Evolutionary conservation across 108 stramenopile genomes (phyloP).

Genomic region (Aurantiochytrium sp.): DNA sequence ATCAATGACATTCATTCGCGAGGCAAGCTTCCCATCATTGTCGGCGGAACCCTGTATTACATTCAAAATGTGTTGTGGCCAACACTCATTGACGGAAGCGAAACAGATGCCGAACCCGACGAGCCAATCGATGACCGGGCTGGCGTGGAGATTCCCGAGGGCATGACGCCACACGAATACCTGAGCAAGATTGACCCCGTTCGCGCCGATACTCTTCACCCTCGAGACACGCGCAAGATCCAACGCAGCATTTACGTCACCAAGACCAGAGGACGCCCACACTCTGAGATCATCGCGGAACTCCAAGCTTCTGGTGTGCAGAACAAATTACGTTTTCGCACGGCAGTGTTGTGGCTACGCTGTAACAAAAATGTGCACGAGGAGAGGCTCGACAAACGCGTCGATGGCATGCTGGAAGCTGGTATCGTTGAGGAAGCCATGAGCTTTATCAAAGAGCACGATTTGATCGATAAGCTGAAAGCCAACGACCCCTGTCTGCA

Average conservation of each 20-base stretch:
- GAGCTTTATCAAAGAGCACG: background rate
- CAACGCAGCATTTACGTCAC: background rate
- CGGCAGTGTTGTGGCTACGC: background rate
- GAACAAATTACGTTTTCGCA: background rate
- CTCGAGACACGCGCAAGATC: background rate
- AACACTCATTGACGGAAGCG: background rate
- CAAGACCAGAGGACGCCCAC: background rate
- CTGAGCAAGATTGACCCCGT: background rate
- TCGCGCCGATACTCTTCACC: background rate
- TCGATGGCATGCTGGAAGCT: background rate
- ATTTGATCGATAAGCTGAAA: background rate
- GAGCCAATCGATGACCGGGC: background rate
- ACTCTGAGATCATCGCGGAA: background rate
- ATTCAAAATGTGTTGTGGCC: background rate
- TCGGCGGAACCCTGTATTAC: conserved; percentile 24
- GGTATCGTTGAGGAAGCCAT: conserved; percentile 16
- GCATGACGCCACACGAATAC: background rate
- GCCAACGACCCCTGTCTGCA: background rate
- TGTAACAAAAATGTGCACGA: background rate
- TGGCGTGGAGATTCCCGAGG: background rate
- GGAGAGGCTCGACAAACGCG: background rate
- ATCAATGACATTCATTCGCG: background rate
- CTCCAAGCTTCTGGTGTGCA: background rate
- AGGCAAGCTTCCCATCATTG: conserved; percentile 4
- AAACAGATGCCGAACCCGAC: background rate